Percentiles rank a stretch among this genome's conserved stretches.
phyloP scores from a whole-genome alignment of 768 basidiomycete genomes.

The Wakefieldia striispora region DNA sequence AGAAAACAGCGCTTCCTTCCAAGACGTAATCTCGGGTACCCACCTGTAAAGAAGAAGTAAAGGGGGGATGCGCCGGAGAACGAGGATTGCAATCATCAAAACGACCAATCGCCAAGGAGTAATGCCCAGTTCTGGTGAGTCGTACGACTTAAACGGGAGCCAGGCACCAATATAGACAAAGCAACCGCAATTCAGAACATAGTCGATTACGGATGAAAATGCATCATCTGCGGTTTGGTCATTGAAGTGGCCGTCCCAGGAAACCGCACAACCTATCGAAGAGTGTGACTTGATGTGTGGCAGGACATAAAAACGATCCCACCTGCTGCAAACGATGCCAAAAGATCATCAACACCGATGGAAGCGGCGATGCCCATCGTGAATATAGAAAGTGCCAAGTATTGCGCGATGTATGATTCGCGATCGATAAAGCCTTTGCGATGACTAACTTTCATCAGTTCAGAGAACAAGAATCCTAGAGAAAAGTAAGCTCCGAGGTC shows the following conservation, averaged over 20 bases:
- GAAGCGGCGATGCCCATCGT: slow-evolving; percentile 77
- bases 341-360: slow-evolving; percentile 81
- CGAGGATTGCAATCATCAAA: slow-evolving; percentile 64
- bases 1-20: slow-evolving; percentile 85
- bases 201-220: slow-evolving; percentile 89
- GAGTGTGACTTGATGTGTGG: neutral
- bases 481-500: neutral
- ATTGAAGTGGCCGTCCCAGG: slow-evolving; percentile 88
- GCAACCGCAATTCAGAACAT: slow-evolving; percentile 77
- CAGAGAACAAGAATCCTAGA: slow-evolving; percentile 63
- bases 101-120: slow-evolving; percentile 68
- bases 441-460: slow-evolving; percentile 71
- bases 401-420: slow-evolving; percentile 88
- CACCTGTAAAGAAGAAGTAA: slow-evolving; percentile 75
- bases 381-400: slow-evolving; percentile 68
- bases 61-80: slow-evolving; percentile 77
- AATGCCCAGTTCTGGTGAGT: slow-evolving; percentile 55
- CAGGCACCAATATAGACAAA: slow-evolving; percentile 90
- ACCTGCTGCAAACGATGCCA: slow-evolving; percentile 88
- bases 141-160: slow-evolving; percentile 65
- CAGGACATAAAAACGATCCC: slow-evolving; percentile 3
- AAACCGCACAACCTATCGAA: slow-evolving; percentile 77
- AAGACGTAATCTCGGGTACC: slow-evolving; percentile 83
- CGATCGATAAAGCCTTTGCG: slow-evolving; percentile 64
- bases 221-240: slow-evolving; percentile 77